Base-by-base conservation (phyloP, 192 early-diverging fungal species). In the Chytriomyces sp. region DNA sequence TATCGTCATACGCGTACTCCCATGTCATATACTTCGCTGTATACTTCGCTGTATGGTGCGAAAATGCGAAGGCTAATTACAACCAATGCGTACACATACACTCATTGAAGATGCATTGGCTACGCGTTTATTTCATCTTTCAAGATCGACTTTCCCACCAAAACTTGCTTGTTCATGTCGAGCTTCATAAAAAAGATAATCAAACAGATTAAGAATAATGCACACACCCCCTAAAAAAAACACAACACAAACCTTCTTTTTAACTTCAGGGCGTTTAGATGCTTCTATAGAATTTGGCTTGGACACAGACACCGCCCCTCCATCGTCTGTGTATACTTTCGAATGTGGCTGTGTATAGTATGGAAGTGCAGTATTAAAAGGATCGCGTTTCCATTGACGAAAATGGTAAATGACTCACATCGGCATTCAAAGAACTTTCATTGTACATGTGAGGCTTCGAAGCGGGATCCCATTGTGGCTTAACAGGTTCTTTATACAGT, bases 401-500 rank as follows among this genome's bases (percentile, higher is more conserved):
- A 16, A 26, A 13, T 64, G 63, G 63, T 64, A 23, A 0, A 35
- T 5, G 18, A 9, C 67, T 18, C 28, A 28, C 20, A 13, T 48
- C 43, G 43, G 10, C 46, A 18, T 16, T 28, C 64, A 18, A 18
- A 18, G 18, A 16, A 13, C 13, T 35, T 26, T 16, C 9, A 23
- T 45, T 43, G 50, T 75, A 75, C 13, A 75, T n/a, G 13, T 13
- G 49, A 10, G 73, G 73, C 48, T 75, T 75, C 44, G 73, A 75
- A 7, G 73, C 64, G 18, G 73, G 73, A 66, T 75, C 73, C 62
- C 64, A 53, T 35, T 60, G 26, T 16, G 18, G 16, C 44, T 75
- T 75, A 8, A 48, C 49, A 13, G 73, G 73, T 24, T 84, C 86
- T 43, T 79, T 75, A 67, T 88, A 88, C 11, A 85, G 77, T 62